A percentile compares a stretch with the other conserved stretches of the same genome.
Evolutionary conservation across 2,329 filamentous ascomycete genomes (phyloP).

Genomic region (Pseudocercospora vitis): DNA sequence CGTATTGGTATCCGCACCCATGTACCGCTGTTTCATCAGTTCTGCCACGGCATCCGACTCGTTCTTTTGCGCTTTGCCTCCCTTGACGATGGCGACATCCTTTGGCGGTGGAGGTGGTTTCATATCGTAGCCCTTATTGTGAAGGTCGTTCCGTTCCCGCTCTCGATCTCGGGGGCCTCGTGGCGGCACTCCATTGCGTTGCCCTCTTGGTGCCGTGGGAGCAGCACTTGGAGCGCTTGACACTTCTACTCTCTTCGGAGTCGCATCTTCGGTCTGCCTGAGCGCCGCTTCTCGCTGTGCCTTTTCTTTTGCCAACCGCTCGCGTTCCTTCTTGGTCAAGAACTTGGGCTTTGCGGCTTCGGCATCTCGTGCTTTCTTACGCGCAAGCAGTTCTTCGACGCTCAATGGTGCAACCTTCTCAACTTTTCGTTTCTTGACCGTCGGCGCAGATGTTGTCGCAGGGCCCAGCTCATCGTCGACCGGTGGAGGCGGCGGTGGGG

Average conservation of each 20-base stretch:
- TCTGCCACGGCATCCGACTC: conserved; percentile 68
- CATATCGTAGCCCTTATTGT: conserved; percentile 54
- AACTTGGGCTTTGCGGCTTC: conserved; percentile 87
- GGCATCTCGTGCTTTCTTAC: conserved; percentile 83
- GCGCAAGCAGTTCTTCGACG: conserved; percentile 79
- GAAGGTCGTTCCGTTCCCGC: conserved; percentile 29
- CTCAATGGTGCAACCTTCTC: conserved; percentile 60
- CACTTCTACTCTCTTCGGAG: conserved; percentile 10
- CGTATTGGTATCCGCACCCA: conserved; percentile 83
- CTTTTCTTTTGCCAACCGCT: conserved; percentile 76
- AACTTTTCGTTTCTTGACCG: conserved; percentile 52
- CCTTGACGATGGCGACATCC: conserved; percentile 39
- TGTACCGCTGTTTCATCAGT: conserved; percentile 77
- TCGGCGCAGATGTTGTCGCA: neutral
- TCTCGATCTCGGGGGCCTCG: conserved; percentile 49
- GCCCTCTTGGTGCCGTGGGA: conserved; percentile 72
- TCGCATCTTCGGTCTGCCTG: conserved; percentile 49
- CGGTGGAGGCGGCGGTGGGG: conserved; percentile 14
- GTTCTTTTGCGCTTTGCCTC: conserved; percentile 43
- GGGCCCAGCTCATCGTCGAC: neutral
- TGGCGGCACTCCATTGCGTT: conserved; percentile 55
- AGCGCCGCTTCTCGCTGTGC: conserved; percentile 66
- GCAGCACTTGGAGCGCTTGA: conserved; percentile 11
- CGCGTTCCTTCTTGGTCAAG: conserved; percentile 77
- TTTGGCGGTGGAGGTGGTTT: conserved; percentile 50